Evolutionary conservation across 2,329 filamentous ascomycete species (phyloP), one percentile per base, ranked within the genome.

Genomic region (Cordyceps militaris): DNA sequence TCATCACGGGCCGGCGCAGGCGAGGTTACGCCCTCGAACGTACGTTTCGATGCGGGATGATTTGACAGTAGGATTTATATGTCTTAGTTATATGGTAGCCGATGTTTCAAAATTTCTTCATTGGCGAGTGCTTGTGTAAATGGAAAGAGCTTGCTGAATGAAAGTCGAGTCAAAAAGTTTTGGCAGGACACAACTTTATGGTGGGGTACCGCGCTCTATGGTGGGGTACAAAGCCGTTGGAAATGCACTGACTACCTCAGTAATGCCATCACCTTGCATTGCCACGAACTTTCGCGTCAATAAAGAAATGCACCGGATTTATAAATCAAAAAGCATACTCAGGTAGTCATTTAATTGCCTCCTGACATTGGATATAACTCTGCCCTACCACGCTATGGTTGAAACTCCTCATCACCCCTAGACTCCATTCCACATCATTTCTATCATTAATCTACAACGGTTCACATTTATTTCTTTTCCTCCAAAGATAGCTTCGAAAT

Each of bases 401-500:
- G 38, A 57, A 50, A 50, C 44, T 50, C 30, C 34, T 48, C 43
- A 36, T 28, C 53, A 49, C 36, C 55, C 30, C 55, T 28, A 57
- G 47, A 57, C 55, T 57, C 55, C 55, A 57, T 19, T 26, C 38
- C 38, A 57, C 9, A 50, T 30, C 54, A 21, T 24, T 24, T 57
- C 54, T 32, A 32, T 32, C 43, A 50, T 28, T 46, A 52, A 43
- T 52, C 49, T 58, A 54, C 56, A 53, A 30, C 42, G 4, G 11
- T 13, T 11, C 34, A 16, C 16, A 16, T 36, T 24, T 48, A 58
- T 42, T 58, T 58, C 34, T 54, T 54, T 10, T 54, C 56, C 19
- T 58, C 56, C 23, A 58, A 28, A 21, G 49, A 42, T 13, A 58
- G 19, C 42, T 58, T 58, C 5, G 56, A 36, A 26, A 58, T 34